Evolutionary conservation across 257 asterid genomes (phyloP).

Genomic region (Nicotiana noctiflora): DNA sequence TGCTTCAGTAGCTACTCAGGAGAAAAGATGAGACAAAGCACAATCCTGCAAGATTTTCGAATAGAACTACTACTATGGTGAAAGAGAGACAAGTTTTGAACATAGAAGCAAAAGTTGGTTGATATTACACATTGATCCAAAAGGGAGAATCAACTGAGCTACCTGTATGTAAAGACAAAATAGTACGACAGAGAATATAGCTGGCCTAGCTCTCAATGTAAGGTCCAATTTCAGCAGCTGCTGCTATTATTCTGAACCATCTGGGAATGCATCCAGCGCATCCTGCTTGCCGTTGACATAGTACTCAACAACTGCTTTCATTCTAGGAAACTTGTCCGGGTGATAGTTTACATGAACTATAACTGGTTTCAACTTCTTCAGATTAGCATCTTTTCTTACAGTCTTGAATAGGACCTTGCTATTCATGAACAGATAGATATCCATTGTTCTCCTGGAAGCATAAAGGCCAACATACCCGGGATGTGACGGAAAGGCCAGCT

Average conservation of each 20-base stretch:
- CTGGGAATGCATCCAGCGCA: constrained; percentile 27
- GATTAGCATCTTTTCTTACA: constrained; percentile 16
- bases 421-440: constrained; percentile 25
- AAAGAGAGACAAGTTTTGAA: not conserved
- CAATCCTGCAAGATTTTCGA: not conserved
- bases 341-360: constrained; percentile 25
- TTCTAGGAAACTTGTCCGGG: constrained; percentile 24
- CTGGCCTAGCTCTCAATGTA: not conserved
- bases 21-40: not conserved
- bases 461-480: constrained; percentile 25
- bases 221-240: not conserved
- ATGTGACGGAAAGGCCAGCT: constrained; percentile 21
- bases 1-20: constrained; percentile 3
- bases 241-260: constrained; percentile 13
- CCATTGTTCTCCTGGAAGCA: constrained; percentile 27
- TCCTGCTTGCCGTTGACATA: constrained; percentile 22
- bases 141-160: constrained; percentile 3
- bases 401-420: constrained; percentile 27
- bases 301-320: constrained; percentile 27
- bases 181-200: constrained; percentile 3
- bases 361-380: constrained; percentile 25
- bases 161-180: constrained; percentile 11
- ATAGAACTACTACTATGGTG: not conserved
- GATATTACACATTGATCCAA: constrained; percentile 9
- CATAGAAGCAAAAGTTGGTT: not conserved